Conservation (phyloP, 2,329 filamentous ascomycete species). For the Colletotrichum gloeosporioides region DNA sequence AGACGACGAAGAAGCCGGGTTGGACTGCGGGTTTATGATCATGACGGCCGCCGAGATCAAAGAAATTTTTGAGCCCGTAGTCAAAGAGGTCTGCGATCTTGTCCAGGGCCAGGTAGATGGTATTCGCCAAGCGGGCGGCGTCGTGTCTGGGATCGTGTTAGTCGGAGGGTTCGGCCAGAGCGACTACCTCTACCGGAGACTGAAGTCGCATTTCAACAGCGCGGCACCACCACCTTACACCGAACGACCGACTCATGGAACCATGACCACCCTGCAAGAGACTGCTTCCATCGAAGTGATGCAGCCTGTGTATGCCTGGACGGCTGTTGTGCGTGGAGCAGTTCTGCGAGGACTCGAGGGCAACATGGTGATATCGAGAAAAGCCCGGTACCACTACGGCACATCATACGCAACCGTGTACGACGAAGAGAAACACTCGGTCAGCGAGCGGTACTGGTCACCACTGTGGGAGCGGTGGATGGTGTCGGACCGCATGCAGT, state of each 20-base stretch:
- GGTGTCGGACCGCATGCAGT: constrained; percentile 84
- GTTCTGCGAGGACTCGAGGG: constrained; percentile 78
- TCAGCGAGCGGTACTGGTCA: constrained; percentile 79
- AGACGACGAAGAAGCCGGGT: constrained; percentile 75
- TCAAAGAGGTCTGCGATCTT: constrained; percentile 72
- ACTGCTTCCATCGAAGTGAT: constrained; percentile 75
- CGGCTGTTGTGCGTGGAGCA: constrained; percentile 78
- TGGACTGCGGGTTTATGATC: constrained; percentile 79
- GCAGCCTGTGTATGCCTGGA: constrained; percentile 84
- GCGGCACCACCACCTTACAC: constrained; percentile 68
- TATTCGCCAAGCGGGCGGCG: constrained; percentile 64
- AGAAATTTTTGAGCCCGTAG: constrained; percentile 76
- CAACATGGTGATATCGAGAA: constrained; percentile 78
- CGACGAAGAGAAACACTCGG: constrained; percentile 75
- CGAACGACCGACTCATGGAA: constrained; percentile 72
- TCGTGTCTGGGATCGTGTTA: constrained; percentile 77
- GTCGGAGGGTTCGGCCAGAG: constrained; percentile 85
- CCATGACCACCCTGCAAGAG: constrained; percentile 49
- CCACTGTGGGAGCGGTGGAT: constrained; percentile 84
- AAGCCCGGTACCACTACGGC: constrained; percentile 79
- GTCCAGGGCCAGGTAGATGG: constrained; percentile 71
- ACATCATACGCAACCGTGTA: constrained; percentile 84
- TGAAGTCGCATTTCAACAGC: constrained; percentile 72
- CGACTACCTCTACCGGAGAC: constrained; percentile 74
- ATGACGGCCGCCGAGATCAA: constrained; percentile 74